Base-by-base conservation (phyloP, 164 flowering plant species). In the Magnolia sinica region DNA sequence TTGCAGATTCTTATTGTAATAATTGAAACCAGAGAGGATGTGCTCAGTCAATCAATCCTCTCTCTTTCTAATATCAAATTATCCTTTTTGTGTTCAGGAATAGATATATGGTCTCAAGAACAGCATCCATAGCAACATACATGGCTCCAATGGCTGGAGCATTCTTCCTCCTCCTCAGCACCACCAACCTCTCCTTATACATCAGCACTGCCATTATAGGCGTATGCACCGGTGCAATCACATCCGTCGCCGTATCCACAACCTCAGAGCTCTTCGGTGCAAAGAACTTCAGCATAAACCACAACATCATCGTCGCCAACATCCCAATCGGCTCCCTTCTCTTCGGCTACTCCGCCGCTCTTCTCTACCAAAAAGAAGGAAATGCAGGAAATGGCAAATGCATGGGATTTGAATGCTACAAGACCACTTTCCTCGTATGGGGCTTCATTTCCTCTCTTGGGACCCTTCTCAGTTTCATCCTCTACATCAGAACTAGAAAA, bases 301-400 rank as follows among this genome's bases (percentile, higher is more conserved):
- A 96, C 73, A 96, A 96, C 50, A 80, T 96, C 1, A 75, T 96
- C 64, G 93, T 96, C 2, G 87, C 86, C 0, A 96, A 94, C 49
- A 96, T 96, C 23, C 97, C 99, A 0, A 70, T 96, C 0, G 98
- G 99, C 1, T 96, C 99, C 2, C 89, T 90, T 67, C 9, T 87
- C 3, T 94, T 89, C 50, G 98, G 98, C 3, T 85, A 81, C 77
- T 22, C 83, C 37, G 95, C 99, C 0, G 96, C 94, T 3, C 4
- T 87, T 67, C 59, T 89, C 5, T 96, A 96, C 77, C 85, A 74
- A 64, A 82, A 69, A 69, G 82, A 81, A 77, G 83, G 83, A 9
- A 52, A 69, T 27, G 83, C 20, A 13, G 73, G 55, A 13, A 64
- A 76, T 3, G 92, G 86, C 19, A 86, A 55, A 37, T 96, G 99